Evolutionary conservation across 345 rosid species (phyloP), one percentile per base, ranked within the genome.

Genomic region (Excoecaria cochinchinensis): DNA sequence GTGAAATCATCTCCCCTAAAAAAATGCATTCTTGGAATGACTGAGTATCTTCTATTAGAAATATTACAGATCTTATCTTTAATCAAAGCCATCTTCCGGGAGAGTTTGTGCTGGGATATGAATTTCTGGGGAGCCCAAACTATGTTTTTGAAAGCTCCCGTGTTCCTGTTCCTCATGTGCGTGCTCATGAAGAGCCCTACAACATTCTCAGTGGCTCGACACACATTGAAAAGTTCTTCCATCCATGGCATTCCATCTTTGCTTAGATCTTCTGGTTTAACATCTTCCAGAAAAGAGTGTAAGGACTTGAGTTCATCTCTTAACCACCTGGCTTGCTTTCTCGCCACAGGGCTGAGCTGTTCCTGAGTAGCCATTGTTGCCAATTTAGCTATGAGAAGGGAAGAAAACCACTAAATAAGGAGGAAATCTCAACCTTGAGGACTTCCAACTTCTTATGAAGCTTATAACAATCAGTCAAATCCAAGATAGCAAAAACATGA

Each of bases 181-280:
- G 8, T 4, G 36, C 21, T 13, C 31, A 63, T 14, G 22, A 63
- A 63, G 11, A 63, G 67, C 46, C 22, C 67, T 13, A 16, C 67
- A 63, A 63, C 67, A 63, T 63, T 63, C 47, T 63, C 67, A 63
- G 67, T 4, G 6, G 67, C 15, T 10, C 67, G 46, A 63, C 67
- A 63, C 3, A 16, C 47, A 63, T 63, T 22, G 4, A 21, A 63
- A 38, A 63, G 47, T 6, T 39, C 47, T 8, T 61, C 66, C n/a
- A 61, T 61, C 66, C 66, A 61, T 8, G 7, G 9, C 44, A 61
- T 61, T 36, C 44, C 44, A 9, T 31, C 39, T 16, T 61, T 40
- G 36, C 0, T 61, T 58, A 31, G n/a, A 1, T 36, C 19, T 61
- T 36, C 14, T 38, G 67, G 17, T 8, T 61, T 42, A 61, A 16